Conservation (phyloP, 306 rosid species). For the Albizia julibrissin region DNA sequence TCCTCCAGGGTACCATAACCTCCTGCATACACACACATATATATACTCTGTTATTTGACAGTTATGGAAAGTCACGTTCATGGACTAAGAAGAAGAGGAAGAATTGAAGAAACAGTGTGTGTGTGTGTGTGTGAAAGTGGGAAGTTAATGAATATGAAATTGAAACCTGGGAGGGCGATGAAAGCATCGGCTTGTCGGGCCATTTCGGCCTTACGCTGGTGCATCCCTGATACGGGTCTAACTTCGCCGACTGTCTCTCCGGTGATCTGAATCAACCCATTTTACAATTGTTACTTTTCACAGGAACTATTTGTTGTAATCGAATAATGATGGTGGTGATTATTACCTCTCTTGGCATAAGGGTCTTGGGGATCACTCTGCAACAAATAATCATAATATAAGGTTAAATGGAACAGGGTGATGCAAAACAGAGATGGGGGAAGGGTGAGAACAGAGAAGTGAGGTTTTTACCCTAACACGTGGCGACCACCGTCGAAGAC, state of each 20-base stretch:
- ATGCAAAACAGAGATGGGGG: not conserved
- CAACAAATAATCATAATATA: not conserved
- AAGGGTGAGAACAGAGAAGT: not conserved
- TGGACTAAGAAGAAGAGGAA: not conserved
- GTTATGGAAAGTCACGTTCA: not conserved
- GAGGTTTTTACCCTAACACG: constrained; percentile 61
- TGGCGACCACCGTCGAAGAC: constrained; percentile 85
- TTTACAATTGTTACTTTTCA: not conserved
- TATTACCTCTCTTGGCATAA: constrained; percentile 76
- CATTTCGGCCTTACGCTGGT: constrained; percentile 89
- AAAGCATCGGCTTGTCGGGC: constrained; percentile 82
- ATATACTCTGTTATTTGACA: not conserved
- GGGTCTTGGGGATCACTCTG: constrained; percentile 74
- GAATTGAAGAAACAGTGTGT: no score
- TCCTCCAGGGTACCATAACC: constrained; percentile 83
- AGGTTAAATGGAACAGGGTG: not conserved
- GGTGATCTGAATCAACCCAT: constrained; percentile 47
- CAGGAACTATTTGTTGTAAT: not conserved
- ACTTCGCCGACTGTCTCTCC: constrained; percentile 78
- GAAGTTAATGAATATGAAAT: not conserved
- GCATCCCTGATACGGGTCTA: constrained; percentile 71
- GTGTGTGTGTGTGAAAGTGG: no score
- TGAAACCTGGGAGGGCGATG: constrained; percentile 74
- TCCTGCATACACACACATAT: constrained; percentile 35
- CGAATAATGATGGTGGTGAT: not conserved